These are phyloP conservation scores for Aspergillus spinulosporus DNA, from an alignment of 2,329 filamentous ascomycete species.

Conservation along the genomic window DNA sequence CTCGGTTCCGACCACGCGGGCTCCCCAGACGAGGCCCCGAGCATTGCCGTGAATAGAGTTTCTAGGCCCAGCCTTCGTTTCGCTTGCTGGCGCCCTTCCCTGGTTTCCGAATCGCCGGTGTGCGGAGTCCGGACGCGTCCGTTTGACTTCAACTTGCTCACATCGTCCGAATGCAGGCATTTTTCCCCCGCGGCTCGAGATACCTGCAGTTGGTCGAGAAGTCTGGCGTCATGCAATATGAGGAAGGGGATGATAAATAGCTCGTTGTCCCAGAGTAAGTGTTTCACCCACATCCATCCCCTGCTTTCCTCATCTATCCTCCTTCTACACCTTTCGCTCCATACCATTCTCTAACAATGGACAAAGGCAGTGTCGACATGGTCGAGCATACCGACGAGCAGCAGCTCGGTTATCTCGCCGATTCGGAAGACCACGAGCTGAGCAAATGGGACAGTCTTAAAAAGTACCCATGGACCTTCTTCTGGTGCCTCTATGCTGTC, in stretches of 20 bases:
- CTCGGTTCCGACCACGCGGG: too few relatives aligned
- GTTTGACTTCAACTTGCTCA: background rate
- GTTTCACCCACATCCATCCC: background rate
- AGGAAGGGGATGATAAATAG: slow-evolving; percentile 4
- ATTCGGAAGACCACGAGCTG: slow-evolving; percentile 11
- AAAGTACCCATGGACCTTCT: slow-evolving; percentile 6
- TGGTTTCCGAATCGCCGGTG: background rate
- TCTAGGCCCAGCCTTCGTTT: background rate
- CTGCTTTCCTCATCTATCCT: background rate
- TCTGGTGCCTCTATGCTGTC: slow-evolving; percentile 13
- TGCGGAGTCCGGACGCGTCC: background rate
- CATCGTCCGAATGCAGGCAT: slow-evolving; percentile 1
- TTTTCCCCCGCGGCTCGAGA: background rate
- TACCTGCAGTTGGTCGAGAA: background rate
- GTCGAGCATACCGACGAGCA: slow-evolving; percentile 6
- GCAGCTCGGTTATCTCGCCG: slow-evolving; percentile 10
- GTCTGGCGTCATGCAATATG: background rate
- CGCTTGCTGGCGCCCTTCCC: too few relatives aligned
- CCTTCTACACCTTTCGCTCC: background rate
- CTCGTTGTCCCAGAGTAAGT: background rate
- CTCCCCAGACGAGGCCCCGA: too few relatives aligned
- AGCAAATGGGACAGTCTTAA: slow-evolving; percentile 8
- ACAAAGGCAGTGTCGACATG: slow-evolving; percentile 11
- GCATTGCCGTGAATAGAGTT: slow-evolving; percentile 1
- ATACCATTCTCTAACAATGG: slow-evolving; percentile 1